Percentiles rank a stretch among this genome's conserved stretches.
phyloP scores from a whole-genome alignment of 352 stramenopile species.

The Globisporangium orthogonon region DNA sequence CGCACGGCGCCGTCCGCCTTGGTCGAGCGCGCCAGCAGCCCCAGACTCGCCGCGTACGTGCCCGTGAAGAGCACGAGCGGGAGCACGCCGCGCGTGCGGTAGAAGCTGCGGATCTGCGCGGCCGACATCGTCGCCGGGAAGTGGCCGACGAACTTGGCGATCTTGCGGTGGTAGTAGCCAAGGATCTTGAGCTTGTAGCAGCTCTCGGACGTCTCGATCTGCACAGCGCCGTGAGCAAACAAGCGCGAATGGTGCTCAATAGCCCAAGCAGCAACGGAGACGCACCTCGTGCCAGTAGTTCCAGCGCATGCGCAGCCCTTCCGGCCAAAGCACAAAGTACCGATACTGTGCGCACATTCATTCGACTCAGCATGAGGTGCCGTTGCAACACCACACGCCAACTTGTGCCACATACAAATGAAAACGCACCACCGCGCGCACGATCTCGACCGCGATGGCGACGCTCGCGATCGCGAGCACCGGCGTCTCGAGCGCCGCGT shows the following conservation, averaged over 20 bases:
- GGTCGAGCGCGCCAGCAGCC: constrained; percentile 29
- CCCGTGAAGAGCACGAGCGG: constrained; percentile 38
- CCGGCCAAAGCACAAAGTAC: constrained; percentile 62
- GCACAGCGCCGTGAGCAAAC: background rate
- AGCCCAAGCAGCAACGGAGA: background rate
- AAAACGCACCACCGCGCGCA: constrained; percentile 33
- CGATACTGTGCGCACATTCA: constrained; percentile 35
- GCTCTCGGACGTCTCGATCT: constrained; percentile 69
- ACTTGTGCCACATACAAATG: background rate
- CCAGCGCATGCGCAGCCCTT: constrained; percentile 60
- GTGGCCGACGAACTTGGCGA: constrained; percentile 55
- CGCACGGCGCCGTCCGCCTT: constrained; percentile 27
- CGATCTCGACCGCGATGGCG: constrained; percentile 41
- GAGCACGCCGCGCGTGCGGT: constrained; percentile 33
- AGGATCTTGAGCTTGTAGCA: constrained; percentile 76
- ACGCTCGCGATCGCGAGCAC: constrained; percentile 57
- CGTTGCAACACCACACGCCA: background rate
- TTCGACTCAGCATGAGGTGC: background rate
- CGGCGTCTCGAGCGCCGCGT: constrained; percentile 52
- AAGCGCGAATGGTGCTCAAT: background rate
- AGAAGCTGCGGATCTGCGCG: constrained; percentile 44
- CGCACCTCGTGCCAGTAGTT: constrained; percentile 67
- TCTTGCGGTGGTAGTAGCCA: constrained; percentile 83
- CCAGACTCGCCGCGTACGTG: constrained; percentile 31
- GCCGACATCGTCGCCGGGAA: constrained; percentile 45